Percentiles rank a stretch among this genome's conserved stretches.
Evolutionary conservation across 2,329 filamentous ascomycete genomes (phyloP).

Genomic region (Xylariales sp.): DNA sequence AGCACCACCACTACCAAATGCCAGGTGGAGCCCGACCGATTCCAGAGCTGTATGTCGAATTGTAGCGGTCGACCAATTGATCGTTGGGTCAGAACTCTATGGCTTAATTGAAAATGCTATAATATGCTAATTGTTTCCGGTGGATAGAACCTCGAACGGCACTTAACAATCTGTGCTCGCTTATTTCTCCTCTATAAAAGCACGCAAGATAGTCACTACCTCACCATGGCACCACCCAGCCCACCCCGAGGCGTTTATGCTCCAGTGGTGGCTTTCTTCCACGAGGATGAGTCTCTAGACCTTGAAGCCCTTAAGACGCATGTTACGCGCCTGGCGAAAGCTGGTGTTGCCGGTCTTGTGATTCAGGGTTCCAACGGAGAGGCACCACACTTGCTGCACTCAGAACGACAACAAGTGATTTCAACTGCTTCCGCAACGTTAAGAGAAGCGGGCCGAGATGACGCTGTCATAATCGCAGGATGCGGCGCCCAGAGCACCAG

Average conservation of each 20-base stretch:
- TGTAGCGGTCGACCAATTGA: too few species aligned
- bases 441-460: conserved; percentile 50
- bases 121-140: too few species aligned
- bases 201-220: too few species aligned
- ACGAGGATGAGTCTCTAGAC: conserved; percentile 44
- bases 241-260: conserved; percentile 44
- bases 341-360: conserved; percentile 41
- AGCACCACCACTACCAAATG: too few species aligned
- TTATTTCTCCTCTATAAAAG: too few species aligned
- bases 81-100: too few species aligned
- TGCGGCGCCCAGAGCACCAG: conserved; percentile 57
- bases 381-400: conserved; percentile 61
- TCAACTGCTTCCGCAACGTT: conserved; percentile 54
- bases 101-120: too few species aligned
- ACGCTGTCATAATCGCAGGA: conserved; percentile 59
- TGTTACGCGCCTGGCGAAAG: conserved; percentile 30
- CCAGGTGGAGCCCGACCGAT: too few species aligned
- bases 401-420: conserved; percentile 60
- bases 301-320: conserved; percentile 36
- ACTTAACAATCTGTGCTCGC: too few species aligned
- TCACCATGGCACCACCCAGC: too few species aligned
- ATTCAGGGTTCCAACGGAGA: conserved; percentile 72
- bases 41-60: too few species aligned
- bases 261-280: conserved; percentile 51
- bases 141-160: too few species aligned